Base-by-base conservation (phyloP, 2,329 filamentous ascomycete genomes). In the Aspergillus novofumigatus region DNA sequence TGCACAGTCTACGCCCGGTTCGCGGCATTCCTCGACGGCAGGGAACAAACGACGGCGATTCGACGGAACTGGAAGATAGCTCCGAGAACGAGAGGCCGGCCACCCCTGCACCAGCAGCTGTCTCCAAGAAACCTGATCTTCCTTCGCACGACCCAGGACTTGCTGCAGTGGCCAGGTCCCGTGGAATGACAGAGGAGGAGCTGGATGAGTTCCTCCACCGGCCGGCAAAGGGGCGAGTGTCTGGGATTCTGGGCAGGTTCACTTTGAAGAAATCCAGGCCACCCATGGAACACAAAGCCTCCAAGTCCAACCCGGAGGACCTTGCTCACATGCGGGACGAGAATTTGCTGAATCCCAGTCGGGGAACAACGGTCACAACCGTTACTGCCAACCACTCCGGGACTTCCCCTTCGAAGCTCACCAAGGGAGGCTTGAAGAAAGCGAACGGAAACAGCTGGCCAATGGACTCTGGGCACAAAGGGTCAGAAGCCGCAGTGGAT, bases 41-140 rank as follows among this genome's bases (percentile, higher is more conserved):
- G 54, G 81, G 85, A 54, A 79, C 80, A 51, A 78, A 86, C 52
- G 82, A 86, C 52, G 82, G 83, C 41, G 86, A 87, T 57, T 85
- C 85, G 1, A 83, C 84, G 20, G 83, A 87, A 49, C 72, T 86
- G 2, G 81, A 83, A 2, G 84, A 88, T 65, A 86, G 80, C 59
- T 84, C 83, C 29, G 81, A 86, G 48, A 80, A 83, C 23, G 76
- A 77, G 51, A 57, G 62, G 17, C 64, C 59, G 5, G 60, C 56
- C 6, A 58, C 62, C 48, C 62, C 68, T 4, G 67, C 66, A 17
- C 66, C 68, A 56, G 57, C 71, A 42, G 65, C 59, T 50, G 52
- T 67, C 60, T 45, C 64, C 32, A 38, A 38, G 56, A 60, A 62
- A 44, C 51, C 59, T 45, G 61, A 60, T n/a, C 64, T 62, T 44